A percentile compares a stretch with the other conserved stretches of the same genome.
Conservation (phyloP, 805 yeast species). For the Candida sphagnicola region DNA sequence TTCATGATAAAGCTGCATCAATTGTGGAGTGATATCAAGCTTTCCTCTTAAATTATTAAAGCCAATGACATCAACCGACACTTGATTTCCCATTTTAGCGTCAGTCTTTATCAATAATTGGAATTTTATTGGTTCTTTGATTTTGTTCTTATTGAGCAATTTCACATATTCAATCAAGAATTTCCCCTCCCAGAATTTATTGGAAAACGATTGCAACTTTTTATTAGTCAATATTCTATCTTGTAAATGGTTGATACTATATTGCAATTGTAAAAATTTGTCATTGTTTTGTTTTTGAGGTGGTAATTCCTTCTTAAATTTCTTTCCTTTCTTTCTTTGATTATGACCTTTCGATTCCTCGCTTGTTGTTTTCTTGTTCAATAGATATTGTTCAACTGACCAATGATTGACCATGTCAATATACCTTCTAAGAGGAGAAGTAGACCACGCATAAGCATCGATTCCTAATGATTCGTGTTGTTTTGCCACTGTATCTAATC, state of each 20-base stretch:
- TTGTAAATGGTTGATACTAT: slow-evolving; percentile 28
- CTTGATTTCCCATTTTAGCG: slow-evolving; percentile 23
- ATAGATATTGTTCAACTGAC: slow-evolving; percentile 43
- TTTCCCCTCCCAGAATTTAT: slow-evolving; percentile 34
- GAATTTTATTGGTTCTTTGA: slow-evolving; percentile 18
- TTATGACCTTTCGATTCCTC: not conserved
- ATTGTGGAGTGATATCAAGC: slow-evolving; percentile 16
- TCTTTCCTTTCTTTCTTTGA: not conserved
- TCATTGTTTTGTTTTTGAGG: not conserved
- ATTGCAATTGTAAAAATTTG: slow-evolving; percentile 8
- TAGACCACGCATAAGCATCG: slow-evolving; percentile 61
- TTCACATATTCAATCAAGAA: slow-evolving; percentile 27
- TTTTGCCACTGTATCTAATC: slow-evolving; percentile 40
- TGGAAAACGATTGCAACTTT: slow-evolving; percentile 20
- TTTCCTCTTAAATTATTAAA: slow-evolving; percentile 19
- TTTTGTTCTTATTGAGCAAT: slow-evolving; percentile 11
- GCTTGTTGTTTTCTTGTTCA: slow-evolving; percentile 1
- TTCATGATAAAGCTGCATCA: slow-evolving; percentile 15
- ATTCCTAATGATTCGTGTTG: slow-evolving; percentile 66
- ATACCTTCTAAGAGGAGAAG: slow-evolving; percentile 85
- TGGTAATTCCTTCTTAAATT: not conserved
- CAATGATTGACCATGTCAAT: slow-evolving; percentile 80
- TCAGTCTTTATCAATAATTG: slow-evolving; percentile 17
- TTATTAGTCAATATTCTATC: slow-evolving; percentile 25
- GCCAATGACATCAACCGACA: slow-evolving; percentile 22